Evolutionary conservation across 805 yeast species (phyloP), one percentile per base, ranked within the genome.

Genomic region (Wickerhamiella lipophila): DNA sequence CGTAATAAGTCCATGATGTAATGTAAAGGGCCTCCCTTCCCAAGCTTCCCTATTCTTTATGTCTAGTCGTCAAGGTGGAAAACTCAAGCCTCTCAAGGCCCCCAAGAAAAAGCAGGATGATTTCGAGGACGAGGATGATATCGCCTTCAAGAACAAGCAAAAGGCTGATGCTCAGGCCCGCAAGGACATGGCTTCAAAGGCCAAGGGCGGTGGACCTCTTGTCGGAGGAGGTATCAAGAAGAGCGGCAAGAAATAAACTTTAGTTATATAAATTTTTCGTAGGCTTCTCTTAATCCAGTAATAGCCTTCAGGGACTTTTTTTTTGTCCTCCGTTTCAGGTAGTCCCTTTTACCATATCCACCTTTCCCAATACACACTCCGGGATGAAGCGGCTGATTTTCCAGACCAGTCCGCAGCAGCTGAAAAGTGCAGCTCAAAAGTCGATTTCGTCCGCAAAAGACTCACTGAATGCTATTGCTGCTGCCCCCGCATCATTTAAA

Each of bases 51-150:
- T 13, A 23, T 19, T 35, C 39, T 11, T 18, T 41, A 86, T 87
- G 95, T 86, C 95, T 46, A 87, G 95, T 60, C 87, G 96, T 72
- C 96, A 88, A 74, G 96, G 96, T 64, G 96, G 96, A 62, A 88
- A 88, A 67, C 79, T 88, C 52, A 88, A 88, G 78, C 96, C 79
- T 46, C 72, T 83, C 58, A 82, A 82, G 76, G 79, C 78, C 7
- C 83, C 89, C 58, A 89, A 84, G 70, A 78, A 81, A 81, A 86
- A 86, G 76, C 75, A 76, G 61, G 72, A 71, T 50, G 82, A 79
- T 53, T 26, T 64, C 68, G 53, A 62, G 50, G 94, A 87, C 64
- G 96, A 88, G 1, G 96, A 88, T 52, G 96, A 87, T 55, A 49
- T 73, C 25, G 96, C 96, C 3, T 87, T 79, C 76, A 85, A 85